Percentiles rank a stretch among this genome's conserved stretches.
Evolutionary conservation across 2,329 filamentous ascomycete species (phyloP).

Genomic region (Phymatotrichopsis omnivora): DNA sequence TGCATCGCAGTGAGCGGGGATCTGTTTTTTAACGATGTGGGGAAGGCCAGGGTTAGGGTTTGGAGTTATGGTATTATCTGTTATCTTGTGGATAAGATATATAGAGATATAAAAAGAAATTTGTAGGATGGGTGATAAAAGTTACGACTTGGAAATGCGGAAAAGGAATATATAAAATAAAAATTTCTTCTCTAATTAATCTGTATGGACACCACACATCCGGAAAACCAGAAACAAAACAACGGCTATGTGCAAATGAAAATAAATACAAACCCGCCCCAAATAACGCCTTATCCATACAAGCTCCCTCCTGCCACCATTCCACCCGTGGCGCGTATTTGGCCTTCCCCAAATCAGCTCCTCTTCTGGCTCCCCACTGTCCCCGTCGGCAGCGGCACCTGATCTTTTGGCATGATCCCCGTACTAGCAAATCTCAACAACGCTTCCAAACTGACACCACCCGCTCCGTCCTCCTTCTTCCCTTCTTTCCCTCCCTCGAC

Average conservation of each 20-base stretch:
- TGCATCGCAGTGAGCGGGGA: no score
- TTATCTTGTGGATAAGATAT: no score
- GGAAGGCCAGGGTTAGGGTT: not conserved
- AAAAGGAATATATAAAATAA: not conserved
- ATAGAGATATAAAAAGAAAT: no score
- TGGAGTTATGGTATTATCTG: no score
- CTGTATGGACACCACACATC: no score
- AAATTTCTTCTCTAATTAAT: not conserved
- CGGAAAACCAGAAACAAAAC: no score
- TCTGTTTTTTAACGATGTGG: no score
- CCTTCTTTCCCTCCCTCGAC: conserved; percentile 39
- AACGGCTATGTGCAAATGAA: not conserved
- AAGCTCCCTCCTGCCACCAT: not conserved
- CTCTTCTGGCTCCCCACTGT: conserved; percentile 13
- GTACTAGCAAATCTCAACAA: conserved; percentile 44
- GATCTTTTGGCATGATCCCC: conserved; percentile 34
- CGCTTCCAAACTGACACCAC: conserved; percentile 36
- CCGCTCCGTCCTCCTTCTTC: conserved; percentile 37
- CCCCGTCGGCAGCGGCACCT: conserved; percentile 27
- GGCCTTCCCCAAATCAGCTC: no score
- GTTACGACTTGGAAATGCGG: no score
- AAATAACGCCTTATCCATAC: not conserved
- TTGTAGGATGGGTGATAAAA: no score
- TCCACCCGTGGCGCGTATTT: no score
- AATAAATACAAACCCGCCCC: not conserved